A percentile compares a stretch with the other conserved stretches of the same genome.
phyloP scores from a whole-genome alignment of 495 filamentous ascomycete species.

The Usnea hakonensis region DNA sequence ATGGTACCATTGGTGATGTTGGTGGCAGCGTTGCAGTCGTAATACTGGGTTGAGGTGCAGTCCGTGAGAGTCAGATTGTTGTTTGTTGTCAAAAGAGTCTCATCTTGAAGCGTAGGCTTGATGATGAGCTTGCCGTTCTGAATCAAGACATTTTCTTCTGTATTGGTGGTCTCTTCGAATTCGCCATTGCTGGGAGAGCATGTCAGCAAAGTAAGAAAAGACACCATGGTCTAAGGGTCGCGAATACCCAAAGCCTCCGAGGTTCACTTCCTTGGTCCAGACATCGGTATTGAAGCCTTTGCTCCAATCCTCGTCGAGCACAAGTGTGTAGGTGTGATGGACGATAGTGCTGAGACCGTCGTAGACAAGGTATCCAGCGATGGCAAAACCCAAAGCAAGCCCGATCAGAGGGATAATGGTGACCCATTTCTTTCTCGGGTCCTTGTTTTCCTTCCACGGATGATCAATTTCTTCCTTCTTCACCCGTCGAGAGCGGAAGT shows the following conservation, averaged over 20 bases:
- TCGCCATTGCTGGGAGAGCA: slow-evolving; percentile 57
- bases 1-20: slow-evolving; percentile 66
- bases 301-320: slow-evolving; percentile 63
- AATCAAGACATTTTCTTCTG: slow-evolving; percentile 64
- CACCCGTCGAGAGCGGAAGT: slow-evolving; percentile 69
- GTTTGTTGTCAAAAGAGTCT: slow-evolving; percentile 53
- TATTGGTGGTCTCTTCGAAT: slow-evolving; percentile 66
- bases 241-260: slow-evolving; percentile 73
- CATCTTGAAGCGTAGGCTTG: slow-evolving; percentile 68
- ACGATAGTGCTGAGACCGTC: slow-evolving; percentile 60
- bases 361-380: slow-evolving; percentile 63
- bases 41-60: slow-evolving; percentile 60
- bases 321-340: slow-evolving; percentile 61
- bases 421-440: slow-evolving; percentile 78
- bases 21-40: slow-evolving; percentile 55
- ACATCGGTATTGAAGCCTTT: slow-evolving; percentile 50
- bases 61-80: slow-evolving; percentile 52
- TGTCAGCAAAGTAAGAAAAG: slow-evolving; percentile 16
- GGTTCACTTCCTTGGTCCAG: slow-evolving; percentile 67
- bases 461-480: slow-evolving; percentile 61
- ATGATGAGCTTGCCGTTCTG: slow-evolving; percentile 62
- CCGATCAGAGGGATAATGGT: slow-evolving; percentile 69
- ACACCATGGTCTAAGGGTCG: not conserved
- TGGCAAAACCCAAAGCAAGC: slow-evolving; percentile 53
- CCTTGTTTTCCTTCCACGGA: slow-evolving; percentile 54